A percentile compares a stretch with the other conserved stretches of the same genome.
Evolutionary conservation across 1,139 yeast species (phyloP).

Genomic region (Kodamaea sp.): DNA sequence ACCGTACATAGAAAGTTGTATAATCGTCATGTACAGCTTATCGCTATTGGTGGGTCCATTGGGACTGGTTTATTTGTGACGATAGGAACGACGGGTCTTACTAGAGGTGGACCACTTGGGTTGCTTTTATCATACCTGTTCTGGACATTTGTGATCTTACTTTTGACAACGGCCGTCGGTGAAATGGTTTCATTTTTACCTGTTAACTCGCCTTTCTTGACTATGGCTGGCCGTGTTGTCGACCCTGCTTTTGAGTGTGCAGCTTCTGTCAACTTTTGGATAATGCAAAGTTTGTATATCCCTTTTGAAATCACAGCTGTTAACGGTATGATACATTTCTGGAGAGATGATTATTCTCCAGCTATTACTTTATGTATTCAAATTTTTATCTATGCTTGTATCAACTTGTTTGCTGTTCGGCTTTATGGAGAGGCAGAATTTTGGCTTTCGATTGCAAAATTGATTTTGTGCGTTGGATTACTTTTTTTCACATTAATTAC

Average conservation of each 20-base stretch:
- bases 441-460: constrained; percentile 74
- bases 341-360: constrained; percentile 72
- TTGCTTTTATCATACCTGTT: constrained; percentile 39
- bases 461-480: constrained; percentile 66
- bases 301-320: constrained; percentile 83
- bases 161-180: constrained; percentile 68
- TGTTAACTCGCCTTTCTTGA: constrained; percentile 57
- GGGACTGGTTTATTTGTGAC: constrained; percentile 50
- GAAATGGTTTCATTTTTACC: constrained; percentile 84
- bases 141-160: constrained; percentile 51
- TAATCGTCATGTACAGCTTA: constrained; percentile 44
- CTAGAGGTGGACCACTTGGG: constrained; percentile 47
- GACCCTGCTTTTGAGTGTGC: constrained; percentile 73
- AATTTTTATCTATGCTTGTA: constrained; percentile 55
- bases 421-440: constrained; percentile 78
- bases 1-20: constrained; percentile 14
- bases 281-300: constrained; percentile 69
- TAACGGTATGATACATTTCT: constrained; percentile 71
- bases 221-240: constrained; percentile 53
- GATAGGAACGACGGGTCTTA: constrained; percentile 40
- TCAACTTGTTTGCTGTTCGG: constrained; percentile 69
- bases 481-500: constrained; percentile 70
- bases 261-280: constrained; percentile 79
- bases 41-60: constrained; percentile 50
- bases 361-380: constrained; percentile 65